Conservation (phyloP, 768 basidiomycete species). For the Tulasnella sp. region DNA sequence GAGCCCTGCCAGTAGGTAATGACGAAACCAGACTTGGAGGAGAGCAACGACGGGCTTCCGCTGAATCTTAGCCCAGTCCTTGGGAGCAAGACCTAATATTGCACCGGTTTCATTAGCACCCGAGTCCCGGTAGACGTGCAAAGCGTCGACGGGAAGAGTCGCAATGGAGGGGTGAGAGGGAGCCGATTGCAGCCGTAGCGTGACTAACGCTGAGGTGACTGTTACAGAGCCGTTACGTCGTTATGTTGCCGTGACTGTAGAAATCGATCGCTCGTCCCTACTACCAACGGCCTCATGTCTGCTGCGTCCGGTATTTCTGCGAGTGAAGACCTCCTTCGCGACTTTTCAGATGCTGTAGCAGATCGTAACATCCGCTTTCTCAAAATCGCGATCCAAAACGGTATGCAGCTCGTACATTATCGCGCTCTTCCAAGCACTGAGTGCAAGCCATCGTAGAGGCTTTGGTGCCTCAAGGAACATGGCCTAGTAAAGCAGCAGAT, state of each 20-base stretch:
- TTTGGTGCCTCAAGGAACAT: constrained; percentile 61
- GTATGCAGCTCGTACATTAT: constrained; percentile 46
- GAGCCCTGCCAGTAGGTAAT: not conserved
- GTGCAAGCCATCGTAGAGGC: constrained; percentile 54
- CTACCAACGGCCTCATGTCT: constrained; percentile 27
- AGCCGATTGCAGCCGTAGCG: not conserved
- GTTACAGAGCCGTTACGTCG: too few relatives aligned
- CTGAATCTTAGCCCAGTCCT: not conserved
- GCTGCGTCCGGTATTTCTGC: constrained; percentile 32
- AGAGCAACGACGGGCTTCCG: not conserved
- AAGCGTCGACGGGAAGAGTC: not conserved
- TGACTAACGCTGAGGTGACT: not conserved
- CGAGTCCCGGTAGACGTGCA: not conserved
- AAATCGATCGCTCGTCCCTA: not conserved
- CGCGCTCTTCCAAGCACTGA: not conserved
- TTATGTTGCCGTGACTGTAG: not conserved
- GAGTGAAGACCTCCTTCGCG: constrained; percentile 23
- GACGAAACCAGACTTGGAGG: not conserved
- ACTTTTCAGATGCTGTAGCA: constrained; percentile 15
- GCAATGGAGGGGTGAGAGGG: not conserved
- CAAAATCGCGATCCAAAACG: constrained; percentile 75
- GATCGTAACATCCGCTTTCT: constrained; percentile 63
- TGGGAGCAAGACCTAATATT: not conserved
- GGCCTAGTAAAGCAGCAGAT: constrained; percentile 52
- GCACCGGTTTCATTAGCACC: not conserved